A percentile compares a stretch with the other conserved stretches of the same genome.
phyloP scores from a whole-genome alignment of 2,329 filamentous ascomycete species.

The Davidsoniella virescens region DNA sequence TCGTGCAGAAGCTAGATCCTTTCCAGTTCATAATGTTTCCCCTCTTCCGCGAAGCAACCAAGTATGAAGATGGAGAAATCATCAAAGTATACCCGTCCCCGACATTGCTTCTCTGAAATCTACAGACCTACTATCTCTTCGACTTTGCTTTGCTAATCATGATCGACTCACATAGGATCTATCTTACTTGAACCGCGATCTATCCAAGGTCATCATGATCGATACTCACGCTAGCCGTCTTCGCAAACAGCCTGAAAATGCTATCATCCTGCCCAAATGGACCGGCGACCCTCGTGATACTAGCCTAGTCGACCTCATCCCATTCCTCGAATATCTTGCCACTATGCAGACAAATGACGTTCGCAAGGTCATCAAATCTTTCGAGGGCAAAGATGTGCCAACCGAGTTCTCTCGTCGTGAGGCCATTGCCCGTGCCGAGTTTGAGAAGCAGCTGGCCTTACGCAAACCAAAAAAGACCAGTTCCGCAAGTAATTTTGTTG shows the following conservation, averaged over 20 bases:
- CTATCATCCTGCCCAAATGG: constrained; percentile 84
- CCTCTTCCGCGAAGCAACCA: constrained; percentile 88
- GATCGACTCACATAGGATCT: constrained; percentile 50
- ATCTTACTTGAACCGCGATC: constrained; percentile 90
- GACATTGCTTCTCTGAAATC: background rate
- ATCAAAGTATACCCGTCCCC: constrained; percentile 54
- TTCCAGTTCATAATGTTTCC: constrained; percentile 93
- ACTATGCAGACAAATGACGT: constrained; percentile 86
- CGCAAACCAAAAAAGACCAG: constrained; percentile 43
- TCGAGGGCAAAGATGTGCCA: constrained; percentile 78
- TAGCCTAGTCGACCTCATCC: constrained; percentile 75
- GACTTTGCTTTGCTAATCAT: background rate
- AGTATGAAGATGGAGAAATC: constrained; percentile 89
- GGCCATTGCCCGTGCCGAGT: constrained; percentile 68
- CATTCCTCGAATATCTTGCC: constrained; percentile 93
- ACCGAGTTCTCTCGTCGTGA: constrained; percentile 80
- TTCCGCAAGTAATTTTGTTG: constrained; percentile 52
- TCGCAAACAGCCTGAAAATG: constrained; percentile 86
- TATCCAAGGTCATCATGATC: constrained; percentile 88
- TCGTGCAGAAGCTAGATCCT: constrained; percentile 86
- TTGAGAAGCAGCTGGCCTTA: constrained; percentile 59
- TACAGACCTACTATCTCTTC: background rate
- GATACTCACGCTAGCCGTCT: constrained; percentile 75
- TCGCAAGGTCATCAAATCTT: constrained; percentile 70
- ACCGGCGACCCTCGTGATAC: constrained; percentile 67